Evolutionary conservation across 495 filamentous ascomycete species (phyloP).

Genomic region (Xylaria grammica): DNA sequence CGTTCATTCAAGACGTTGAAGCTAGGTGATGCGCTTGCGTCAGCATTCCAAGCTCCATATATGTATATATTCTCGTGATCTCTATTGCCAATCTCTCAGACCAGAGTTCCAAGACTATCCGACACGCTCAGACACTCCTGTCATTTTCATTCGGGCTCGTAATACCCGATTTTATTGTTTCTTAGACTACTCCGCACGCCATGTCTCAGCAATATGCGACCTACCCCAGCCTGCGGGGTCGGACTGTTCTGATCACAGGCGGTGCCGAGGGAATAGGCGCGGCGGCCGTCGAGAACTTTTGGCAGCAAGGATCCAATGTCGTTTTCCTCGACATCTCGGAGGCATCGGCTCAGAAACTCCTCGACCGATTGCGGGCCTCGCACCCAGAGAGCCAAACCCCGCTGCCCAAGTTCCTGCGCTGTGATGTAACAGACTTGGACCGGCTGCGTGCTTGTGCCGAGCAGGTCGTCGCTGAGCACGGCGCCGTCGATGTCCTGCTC

Average conservation of each 20-base stretch:
- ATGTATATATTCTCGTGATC: no score
- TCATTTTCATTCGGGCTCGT: no score
- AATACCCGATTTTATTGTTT: no score
- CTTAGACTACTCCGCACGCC: conserved; percentile 4
- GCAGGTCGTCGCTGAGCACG: conserved; percentile 35
- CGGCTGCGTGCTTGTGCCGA: conserved; percentile 38
- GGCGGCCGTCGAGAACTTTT: conserved; percentile 50
- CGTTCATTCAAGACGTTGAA: not conserved
- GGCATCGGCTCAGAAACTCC: conserved; percentile 41
- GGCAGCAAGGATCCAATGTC: conserved; percentile 51
- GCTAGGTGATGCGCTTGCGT: not conserved
- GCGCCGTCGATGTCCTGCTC: conserved; percentile 42
- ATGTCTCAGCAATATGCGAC: conserved; percentile 33
- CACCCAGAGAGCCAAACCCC: conserved; percentile 50
- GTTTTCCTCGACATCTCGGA: conserved; percentile 55
- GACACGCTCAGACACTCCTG: no score
- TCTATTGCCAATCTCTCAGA: no score
- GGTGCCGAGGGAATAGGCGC: conserved; percentile 60
- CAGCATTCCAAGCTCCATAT: no score
- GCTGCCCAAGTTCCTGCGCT: conserved; percentile 43
- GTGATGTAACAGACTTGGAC: conserved; percentile 51
- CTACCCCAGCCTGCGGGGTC: conserved; percentile 46
- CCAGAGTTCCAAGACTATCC: no score
- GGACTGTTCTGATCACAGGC: conserved; percentile 57
- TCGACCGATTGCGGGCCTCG: conserved; percentile 42